Percentiles rank a stretch among this genome's conserved stretches.
These are phyloP conservation scores for Postia placenta DNA, from an alignment of 768 basidiomycete genomes.

Conservation along the genomic window DNA sequence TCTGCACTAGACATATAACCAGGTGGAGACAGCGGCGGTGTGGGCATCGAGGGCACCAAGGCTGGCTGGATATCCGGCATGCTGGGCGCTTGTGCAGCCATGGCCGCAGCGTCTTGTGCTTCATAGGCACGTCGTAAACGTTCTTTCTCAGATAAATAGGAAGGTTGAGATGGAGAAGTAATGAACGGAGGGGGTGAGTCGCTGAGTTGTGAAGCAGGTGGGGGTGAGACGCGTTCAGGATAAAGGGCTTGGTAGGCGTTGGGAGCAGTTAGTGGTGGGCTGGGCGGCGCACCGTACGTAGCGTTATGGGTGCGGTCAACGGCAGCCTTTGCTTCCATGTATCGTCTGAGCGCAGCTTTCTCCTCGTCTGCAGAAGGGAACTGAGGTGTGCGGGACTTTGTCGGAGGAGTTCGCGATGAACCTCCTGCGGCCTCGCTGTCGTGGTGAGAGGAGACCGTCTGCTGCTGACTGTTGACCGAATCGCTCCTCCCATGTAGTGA, in stretches of 20 bases:
- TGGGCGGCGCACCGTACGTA: conserved; percentile 13
- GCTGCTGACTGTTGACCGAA: conserved; percentile 14
- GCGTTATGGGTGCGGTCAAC: conserved; percentile 51
- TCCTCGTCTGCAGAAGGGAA: conserved; percentile 67
- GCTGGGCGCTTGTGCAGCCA: conserved; percentile 7
- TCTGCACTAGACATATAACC: conserved; percentile 7
- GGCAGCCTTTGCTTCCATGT: conserved; percentile 66
- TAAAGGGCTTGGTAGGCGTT: conserved; percentile 61
- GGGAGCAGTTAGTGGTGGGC: conserved; percentile 29
- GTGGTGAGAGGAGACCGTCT: conserved; percentile 17
- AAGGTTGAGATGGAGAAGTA: conserved; percentile 28
- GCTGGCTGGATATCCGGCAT: neutral
- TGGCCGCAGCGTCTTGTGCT: conserved; percentile 55
- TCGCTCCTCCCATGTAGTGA: conserved; percentile 17
- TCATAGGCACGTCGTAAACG: conserved; percentile 57
- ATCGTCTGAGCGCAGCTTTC: conserved; percentile 62
- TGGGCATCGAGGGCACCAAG: conserved; percentile 12
- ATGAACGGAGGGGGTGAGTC: conserved; percentile 55
- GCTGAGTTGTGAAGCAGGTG: conserved; percentile 22
- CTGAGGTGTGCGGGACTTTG: conserved; percentile 30
- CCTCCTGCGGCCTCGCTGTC: conserved; percentile 9
- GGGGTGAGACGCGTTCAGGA: conserved; percentile 27
- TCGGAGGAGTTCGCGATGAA: conserved; percentile 15
- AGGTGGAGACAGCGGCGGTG: neutral
- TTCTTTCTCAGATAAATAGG: conserved; percentile 60